Conservation (phyloP, 2,329 filamentous ascomycete species). For the Thermochaetoides dissita region DNA sequence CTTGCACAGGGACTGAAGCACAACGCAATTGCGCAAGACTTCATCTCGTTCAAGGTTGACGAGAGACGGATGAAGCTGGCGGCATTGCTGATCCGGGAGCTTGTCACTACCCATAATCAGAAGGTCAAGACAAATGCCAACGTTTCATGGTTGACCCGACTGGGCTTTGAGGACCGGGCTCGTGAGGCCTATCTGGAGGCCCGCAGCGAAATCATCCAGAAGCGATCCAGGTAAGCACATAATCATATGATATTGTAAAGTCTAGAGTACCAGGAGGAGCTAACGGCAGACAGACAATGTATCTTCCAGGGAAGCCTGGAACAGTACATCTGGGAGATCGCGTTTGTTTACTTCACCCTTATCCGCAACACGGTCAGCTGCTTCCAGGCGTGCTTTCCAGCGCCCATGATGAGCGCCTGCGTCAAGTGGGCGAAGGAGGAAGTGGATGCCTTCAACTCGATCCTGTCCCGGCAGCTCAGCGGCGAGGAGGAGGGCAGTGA, state of each 20-base stretch:
- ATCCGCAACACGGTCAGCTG: constrained; percentile 86
- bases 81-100: constrained; percentile 58
- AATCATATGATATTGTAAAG: not conserved
- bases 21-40: constrained; percentile 77
- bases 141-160: constrained; percentile 67
- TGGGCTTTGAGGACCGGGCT: constrained; percentile 83
- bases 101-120: constrained; percentile 66
- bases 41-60: constrained; percentile 83
- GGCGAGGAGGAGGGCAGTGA: constrained; percentile 64
- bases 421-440: constrained; percentile 98
- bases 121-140: constrained; percentile 65
- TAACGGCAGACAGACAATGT: constrained; percentile 50
- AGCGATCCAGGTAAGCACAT: constrained; percentile 57
- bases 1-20: constrained; percentile 70
- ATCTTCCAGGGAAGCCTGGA: constrained; percentile 90
- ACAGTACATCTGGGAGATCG: constrained; percentile 86
- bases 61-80: constrained; percentile 69
- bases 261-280: constrained; percentile 10
- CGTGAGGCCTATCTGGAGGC: constrained; percentile 75
- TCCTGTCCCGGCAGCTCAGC: constrained; percentile 72
- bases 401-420: constrained; percentile 79
- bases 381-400: constrained; percentile 76
- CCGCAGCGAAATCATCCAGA: constrained; percentile 62
- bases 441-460: constrained; percentile 76
- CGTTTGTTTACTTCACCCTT: constrained; percentile 88